A percentile compares a stretch with the other conserved stretches of the same genome.
Evolutionary conservation across 2,329 filamentous ascomycete species (phyloP).

Genomic region (Alternaria triticina): DNA sequence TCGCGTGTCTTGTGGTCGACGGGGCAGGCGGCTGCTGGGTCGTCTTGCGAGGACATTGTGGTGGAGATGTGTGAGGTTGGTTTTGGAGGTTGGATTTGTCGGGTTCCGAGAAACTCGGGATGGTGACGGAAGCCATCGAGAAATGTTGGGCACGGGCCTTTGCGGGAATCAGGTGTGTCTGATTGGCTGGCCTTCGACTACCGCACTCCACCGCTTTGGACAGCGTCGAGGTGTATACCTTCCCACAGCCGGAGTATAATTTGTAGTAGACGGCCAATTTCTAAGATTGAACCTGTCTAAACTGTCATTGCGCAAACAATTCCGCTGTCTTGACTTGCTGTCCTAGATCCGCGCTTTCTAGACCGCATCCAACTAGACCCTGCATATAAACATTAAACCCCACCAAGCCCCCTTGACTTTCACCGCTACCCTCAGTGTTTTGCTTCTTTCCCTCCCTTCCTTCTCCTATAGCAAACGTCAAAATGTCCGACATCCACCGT

Average conservation of each 20-base stretch:
- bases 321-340: background rate
- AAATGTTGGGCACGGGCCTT: conserved; percentile 34
- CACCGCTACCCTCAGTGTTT: conserved; percentile 1
- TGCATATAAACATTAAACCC: conserved; percentile 39
- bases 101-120: conserved; percentile 8
- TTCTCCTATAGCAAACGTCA: conserved; percentile 7
- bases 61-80: conserved; percentile 6
- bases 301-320: background rate
- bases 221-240: background rate
- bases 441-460: background rate
- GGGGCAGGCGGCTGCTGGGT: conserved; percentile 66
- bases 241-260: background rate
- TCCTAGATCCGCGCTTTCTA: conserved; percentile 6
- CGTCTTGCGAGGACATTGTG: conserved; percentile 40
- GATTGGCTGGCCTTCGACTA: conserved; percentile 24
- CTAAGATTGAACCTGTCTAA: background rate
- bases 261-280: background rate
- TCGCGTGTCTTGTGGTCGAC: conserved; percentile 90
- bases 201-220: conserved; percentile 19
- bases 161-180: conserved; percentile 20
- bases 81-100: conserved; percentile 1
- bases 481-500: conserved; percentile 71
- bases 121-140: conserved; percentile 26
- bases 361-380: conserved; percentile 25
- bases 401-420: conserved; percentile 20